phyloP scores from a whole-genome alignment of 495 filamentous ascomycete species.

The Platismatia glauca region DNA sequence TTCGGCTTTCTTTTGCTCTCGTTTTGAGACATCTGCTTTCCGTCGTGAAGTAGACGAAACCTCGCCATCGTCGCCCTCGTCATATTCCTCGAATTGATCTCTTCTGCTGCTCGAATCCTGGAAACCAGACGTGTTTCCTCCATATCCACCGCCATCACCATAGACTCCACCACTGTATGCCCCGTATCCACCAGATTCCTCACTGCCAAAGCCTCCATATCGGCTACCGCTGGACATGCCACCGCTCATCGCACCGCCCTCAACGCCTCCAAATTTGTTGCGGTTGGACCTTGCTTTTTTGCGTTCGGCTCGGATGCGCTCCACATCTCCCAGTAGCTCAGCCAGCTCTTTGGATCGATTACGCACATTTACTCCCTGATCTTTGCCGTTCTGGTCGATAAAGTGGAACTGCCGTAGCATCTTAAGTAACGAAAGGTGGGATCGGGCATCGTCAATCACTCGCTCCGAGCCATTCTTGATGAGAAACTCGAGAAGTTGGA shows the following conservation, averaged over 20 bases:
- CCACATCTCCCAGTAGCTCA: conserved; percentile 88
- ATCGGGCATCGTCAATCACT: conserved; percentile 94
- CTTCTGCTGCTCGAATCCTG: conserved; percentile 51
- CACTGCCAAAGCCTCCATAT: conserved; percentile 87
- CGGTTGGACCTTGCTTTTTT: conserved; percentile 88
- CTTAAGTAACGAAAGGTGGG: conserved; percentile 87
- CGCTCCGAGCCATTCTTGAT: conserved; percentile 98
- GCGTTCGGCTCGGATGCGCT: conserved; percentile 80
- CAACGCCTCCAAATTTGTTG: conserved; percentile 89
- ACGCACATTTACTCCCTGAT: conserved; percentile 95
- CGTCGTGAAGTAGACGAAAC: conserved; percentile 40
- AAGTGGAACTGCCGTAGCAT: conserved; percentile 99
- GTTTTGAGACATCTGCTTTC: conserved; percentile 35
- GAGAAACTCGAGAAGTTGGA: conserved; percentile 94
- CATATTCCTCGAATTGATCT: conserved; percentile 92
- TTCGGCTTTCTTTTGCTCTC: conserved; percentile 48
- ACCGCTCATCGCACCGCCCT: conserved; percentile 60
- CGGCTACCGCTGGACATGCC: conserved; percentile 50
- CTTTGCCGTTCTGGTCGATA: conserved; percentile 94
- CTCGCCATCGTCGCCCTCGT: conserved; percentile 83
- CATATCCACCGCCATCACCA: conserved; percentile 85
- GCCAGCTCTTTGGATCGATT: conserved; percentile 93
- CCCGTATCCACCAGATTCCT: conserved; percentile 55
- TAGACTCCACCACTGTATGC: conserved; percentile 82
- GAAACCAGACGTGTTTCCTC: conserved; percentile 62